A percentile compares a stretch with the other conserved stretches of the same genome.
These are phyloP conservation scores for Talaromyces sp. DNA, from an alignment of 2,329 filamentous ascomycete species.

Conservation along the genomic window DNA sequence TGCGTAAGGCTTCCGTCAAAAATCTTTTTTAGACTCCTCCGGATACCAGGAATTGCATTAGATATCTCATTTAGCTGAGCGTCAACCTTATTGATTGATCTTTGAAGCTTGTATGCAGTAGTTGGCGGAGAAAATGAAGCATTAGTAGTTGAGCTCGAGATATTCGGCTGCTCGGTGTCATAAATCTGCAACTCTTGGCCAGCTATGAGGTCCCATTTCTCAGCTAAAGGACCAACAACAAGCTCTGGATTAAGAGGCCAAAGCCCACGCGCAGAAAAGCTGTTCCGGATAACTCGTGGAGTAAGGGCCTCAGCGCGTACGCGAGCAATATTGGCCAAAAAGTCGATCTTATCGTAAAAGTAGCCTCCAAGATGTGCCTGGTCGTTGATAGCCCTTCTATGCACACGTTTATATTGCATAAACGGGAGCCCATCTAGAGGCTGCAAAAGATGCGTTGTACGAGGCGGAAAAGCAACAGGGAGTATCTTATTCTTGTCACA, in stretches of 20 bases:
- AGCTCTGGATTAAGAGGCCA: neutral
- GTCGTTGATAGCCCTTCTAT: neutral
- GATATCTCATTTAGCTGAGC: neutral
- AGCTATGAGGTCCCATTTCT: neutral
- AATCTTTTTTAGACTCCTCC: neutral
- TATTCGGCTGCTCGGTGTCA: neutral
- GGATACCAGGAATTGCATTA: neutral
- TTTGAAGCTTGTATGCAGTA: neutral
- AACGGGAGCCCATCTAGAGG: neutral
- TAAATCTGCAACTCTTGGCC: neutral
- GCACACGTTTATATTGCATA: neutral
- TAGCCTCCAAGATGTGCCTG: neutral
- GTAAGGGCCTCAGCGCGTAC: neutral
- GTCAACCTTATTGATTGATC: neutral
- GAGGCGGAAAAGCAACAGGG: too few species aligned
- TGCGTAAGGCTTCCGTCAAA: neutral
- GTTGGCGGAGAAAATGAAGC: neutral
- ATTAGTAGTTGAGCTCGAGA: neutral
- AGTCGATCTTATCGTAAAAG: neutral
- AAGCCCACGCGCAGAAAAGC: neutral
- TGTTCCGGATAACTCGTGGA: neutral
- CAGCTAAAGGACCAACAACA: neutral
- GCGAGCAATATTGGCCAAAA: neutral
- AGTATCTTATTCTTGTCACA: too few species aligned
- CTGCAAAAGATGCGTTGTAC: too few species aligned